Evolutionary conservation across 805 yeast species (phyloP).

Genomic region (Candida andamanensis): DNA sequence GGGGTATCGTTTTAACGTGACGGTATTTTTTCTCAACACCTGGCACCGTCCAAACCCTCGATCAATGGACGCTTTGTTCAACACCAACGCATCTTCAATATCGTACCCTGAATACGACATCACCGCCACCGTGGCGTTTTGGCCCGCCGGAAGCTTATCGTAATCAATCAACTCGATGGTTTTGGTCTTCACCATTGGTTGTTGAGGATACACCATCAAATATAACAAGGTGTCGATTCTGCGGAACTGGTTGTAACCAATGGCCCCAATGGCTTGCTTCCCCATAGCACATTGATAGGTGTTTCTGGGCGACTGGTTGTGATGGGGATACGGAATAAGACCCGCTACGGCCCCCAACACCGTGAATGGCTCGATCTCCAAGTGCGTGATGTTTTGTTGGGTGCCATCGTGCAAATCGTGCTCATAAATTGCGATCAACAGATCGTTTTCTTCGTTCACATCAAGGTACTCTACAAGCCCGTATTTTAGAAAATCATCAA

Average conservation of each 20-base stretch:
- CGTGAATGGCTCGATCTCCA: constrained; percentile 94
- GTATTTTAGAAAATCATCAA: constrained; percentile 80
- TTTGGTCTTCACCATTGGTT: constrained; percentile 97
- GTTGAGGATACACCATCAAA: constrained; percentile 98
- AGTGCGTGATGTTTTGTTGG: constrained; percentile 60
- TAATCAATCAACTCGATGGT: constrained; percentile 93
- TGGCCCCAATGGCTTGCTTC: constrained; percentile 99
- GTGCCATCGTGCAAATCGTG: constrained; percentile 42
- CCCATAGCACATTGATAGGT: constrained; percentile 96
- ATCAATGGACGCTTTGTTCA: constrained; percentile 89
- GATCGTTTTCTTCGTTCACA: constrained; percentile 95
- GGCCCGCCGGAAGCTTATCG: constrained; percentile 97
- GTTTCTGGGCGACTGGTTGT: constrained; percentile 88
- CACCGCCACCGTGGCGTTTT: constrained; percentile 97
- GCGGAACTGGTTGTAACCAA: constrained; percentile 93
- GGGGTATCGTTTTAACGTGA: constrained; percentile 84
- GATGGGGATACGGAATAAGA: constrained; percentile 87
- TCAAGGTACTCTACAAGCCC: constrained; percentile 95
- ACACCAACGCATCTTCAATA: constrained; percentile 96
- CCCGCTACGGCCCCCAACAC: constrained; percentile 92
- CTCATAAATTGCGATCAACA: constrained; percentile 87
- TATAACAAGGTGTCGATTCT: constrained; percentile 92
- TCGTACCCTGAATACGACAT: constrained; percentile 99
- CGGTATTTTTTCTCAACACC: constrained; percentile 86
- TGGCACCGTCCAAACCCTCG: constrained; percentile 98